A percentile compares a stretch with the other conserved stretches of the same genome.
phyloP scores from a whole-genome alignment of 2,329 filamentous ascomycete genomes.

The Colletotrichum eleusines region DNA sequence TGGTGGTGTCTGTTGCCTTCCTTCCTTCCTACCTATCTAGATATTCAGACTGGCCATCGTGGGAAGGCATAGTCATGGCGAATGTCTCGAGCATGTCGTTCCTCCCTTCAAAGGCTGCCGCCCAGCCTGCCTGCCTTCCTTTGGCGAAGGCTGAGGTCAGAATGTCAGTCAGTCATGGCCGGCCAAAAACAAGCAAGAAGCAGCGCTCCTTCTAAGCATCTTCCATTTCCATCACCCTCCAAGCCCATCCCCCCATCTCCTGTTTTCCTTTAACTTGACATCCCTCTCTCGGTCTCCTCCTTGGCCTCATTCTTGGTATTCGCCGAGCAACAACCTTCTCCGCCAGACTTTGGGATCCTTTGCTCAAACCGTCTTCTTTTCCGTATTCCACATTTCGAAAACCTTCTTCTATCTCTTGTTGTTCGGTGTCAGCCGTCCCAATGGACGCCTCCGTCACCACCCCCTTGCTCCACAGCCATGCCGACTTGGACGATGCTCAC shows the following conservation, averaged over 20 bases:
- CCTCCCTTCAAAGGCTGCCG: neutral
- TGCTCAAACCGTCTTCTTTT: neutral
- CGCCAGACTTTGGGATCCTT: neutral
- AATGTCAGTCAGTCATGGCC: conserved; percentile 1
- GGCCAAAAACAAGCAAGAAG: neutral
- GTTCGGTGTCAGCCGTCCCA: neutral
- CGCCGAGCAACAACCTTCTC: neutral
- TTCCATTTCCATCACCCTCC: neutral
- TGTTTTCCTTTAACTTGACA: conserved; percentile 1
- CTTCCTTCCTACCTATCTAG: too few species aligned
- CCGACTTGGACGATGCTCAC: conserved; percentile 6
- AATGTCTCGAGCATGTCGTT: neutral
- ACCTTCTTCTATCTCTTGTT: conserved; percentile 24
- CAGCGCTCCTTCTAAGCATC: neutral
- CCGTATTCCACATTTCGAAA: neutral
- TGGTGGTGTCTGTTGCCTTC: too few species aligned
- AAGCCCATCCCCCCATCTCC: neutral
- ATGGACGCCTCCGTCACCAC: conserved; percentile 42
- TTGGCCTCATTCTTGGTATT: conserved; percentile 12
- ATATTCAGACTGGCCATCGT: too few species aligned
- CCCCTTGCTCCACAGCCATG: conserved; percentile 41
- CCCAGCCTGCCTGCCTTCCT: conserved; percentile 1
- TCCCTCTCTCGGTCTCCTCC: neutral
- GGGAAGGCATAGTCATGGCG: neutral
- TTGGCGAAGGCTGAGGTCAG: too few species aligned